phyloP scores from a whole-genome alignment of 1,139 yeast genomes.

The Wickerhamomyces sp. region DNA sequence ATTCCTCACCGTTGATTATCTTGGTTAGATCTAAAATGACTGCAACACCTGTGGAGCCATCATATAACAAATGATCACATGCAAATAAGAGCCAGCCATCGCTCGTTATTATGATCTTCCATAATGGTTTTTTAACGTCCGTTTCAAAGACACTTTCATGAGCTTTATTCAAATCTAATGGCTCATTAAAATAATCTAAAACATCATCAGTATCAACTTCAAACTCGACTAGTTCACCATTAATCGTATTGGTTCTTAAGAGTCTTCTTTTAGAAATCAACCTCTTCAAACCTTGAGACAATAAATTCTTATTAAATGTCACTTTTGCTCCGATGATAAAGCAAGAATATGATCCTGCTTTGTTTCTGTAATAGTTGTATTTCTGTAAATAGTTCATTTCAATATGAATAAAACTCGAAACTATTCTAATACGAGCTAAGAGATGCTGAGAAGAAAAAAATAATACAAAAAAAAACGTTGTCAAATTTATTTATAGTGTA shows the following conservation, averaged over 20 bases:
- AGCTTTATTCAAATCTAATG: constrained; percentile 6
- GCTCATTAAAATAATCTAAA: constrained; percentile 7
- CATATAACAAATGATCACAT: constrained; percentile 16
- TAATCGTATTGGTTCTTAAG: constrained; percentile 10
- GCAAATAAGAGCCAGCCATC: constrained; percentile 12
- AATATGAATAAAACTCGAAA: no score
- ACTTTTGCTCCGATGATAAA: constrained; percentile 13
- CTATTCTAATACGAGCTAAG: no score
- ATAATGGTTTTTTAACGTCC: constrained; percentile 5
- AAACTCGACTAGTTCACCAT: constrained; percentile 12
- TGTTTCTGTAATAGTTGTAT: constrained; percentile 11
- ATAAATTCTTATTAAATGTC: constrained; percentile 9
- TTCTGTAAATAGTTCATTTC: no score
- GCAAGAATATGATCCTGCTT: constrained; percentile 23
- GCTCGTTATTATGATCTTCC: constrained; percentile 11
- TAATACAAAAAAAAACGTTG: no score
- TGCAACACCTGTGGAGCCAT: constrained; percentile 18
- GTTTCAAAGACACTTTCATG: constrained; percentile 9
- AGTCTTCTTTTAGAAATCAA: constrained; percentile 7
- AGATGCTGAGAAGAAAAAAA: no score
- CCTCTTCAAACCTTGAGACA: constrained; percentile 15
- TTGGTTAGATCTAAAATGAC: no score
- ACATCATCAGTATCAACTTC: constrained; percentile 9
- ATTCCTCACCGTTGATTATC: no score
- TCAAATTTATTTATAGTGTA: no score